Conservation (phyloP, 371 early-diverging fungal species). For the Dichotomocladium elegans region DNA sequence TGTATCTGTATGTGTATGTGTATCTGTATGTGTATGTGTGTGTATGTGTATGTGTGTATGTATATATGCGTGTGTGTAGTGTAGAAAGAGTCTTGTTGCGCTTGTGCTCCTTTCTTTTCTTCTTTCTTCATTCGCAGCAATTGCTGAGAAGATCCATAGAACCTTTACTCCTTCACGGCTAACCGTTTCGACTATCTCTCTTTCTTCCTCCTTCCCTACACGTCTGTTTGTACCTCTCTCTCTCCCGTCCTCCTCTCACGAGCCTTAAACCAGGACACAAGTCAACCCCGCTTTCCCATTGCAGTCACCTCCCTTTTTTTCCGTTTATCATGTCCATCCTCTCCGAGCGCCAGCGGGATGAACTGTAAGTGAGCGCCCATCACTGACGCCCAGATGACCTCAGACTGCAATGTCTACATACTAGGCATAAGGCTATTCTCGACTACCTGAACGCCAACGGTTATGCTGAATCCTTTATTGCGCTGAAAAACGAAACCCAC, state of each 20-base stretch:
- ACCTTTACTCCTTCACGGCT: too few relatives aligned
- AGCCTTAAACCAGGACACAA: too few relatives aligned
- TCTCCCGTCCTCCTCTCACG: background rate
- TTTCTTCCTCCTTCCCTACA: background rate
- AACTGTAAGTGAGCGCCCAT: conserved; percentile 51
- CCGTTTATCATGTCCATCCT: conserved; percentile 26
- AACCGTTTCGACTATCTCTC: background rate
- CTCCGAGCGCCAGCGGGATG: conserved; percentile 71
- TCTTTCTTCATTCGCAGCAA: too few relatives aligned
- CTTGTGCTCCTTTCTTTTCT: too few relatives aligned
- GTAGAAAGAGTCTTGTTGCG: too few relatives aligned
- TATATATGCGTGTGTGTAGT: too few relatives aligned
- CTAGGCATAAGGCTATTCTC: conserved; percentile 77
- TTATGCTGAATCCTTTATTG: conserved; percentile 62
- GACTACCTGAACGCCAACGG: conserved; percentile 82
- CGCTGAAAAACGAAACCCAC: conserved; percentile 71
- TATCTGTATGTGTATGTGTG: too few relatives aligned
- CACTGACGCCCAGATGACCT: too few relatives aligned
- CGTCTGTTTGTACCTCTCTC: background rate
- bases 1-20: too few relatives aligned
- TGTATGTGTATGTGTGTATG: too few relatives aligned
- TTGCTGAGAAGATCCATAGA: too few relatives aligned
- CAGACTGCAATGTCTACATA: background rate
- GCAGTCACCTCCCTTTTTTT: background rate
- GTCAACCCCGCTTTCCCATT: too few relatives aligned